Percentiles rank a stretch among this genome's conserved stretches.
These are phyloP conservation scores for Aspergillus sp. DNA, from an alignment of 2,329 filamentous ascomycete species.

Conservation along the genomic window DNA sequence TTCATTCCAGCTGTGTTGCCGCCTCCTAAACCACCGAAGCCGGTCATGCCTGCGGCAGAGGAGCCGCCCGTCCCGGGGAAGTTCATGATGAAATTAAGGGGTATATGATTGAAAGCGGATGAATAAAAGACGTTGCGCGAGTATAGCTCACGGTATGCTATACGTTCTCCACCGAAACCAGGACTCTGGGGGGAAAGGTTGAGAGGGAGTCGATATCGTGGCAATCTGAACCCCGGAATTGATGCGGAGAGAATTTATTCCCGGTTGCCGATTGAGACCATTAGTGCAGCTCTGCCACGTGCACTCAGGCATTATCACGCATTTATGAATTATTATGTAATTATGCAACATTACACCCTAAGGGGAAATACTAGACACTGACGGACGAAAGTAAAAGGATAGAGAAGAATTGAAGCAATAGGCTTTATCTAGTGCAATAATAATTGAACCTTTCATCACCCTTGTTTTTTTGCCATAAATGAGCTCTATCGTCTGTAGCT, in stretches of 20 bases:
- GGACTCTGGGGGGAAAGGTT: not conserved
- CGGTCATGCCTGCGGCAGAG: slow-evolving; percentile 29
- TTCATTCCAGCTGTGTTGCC: slow-evolving; percentile 39
- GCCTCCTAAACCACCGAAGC: slow-evolving; percentile 23
- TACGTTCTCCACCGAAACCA: not conserved
- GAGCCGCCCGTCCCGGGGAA: slow-evolving; percentile 33
- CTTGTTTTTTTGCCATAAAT: too few species aligned
- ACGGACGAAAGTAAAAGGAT: too few species aligned
- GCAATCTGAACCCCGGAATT: slow-evolving; percentile 7
- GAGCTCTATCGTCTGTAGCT: too few species aligned
- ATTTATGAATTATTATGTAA: not conserved
- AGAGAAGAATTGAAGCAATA: too few species aligned
- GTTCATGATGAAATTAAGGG: slow-evolving; percentile 30
- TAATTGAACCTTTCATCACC: too few species aligned
- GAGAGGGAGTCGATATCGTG: not conserved
- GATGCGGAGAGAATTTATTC: slow-evolving; percentile 39
- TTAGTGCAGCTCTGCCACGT: slow-evolving; percentile 22
- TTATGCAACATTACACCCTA: not conserved
- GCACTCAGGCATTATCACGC: not conserved
- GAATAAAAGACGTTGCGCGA: not conserved
- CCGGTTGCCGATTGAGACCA: slow-evolving; percentile 20
- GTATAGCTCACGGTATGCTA: not conserved
- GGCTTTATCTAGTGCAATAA: too few species aligned
- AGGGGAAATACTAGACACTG: not conserved
- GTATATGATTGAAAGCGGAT: not conserved